Percentiles rank a stretch among this genome's conserved stretches.
phyloP scores from a whole-genome alignment of 768 basidiomycete species.

The Lentinula detonsa region DNA sequence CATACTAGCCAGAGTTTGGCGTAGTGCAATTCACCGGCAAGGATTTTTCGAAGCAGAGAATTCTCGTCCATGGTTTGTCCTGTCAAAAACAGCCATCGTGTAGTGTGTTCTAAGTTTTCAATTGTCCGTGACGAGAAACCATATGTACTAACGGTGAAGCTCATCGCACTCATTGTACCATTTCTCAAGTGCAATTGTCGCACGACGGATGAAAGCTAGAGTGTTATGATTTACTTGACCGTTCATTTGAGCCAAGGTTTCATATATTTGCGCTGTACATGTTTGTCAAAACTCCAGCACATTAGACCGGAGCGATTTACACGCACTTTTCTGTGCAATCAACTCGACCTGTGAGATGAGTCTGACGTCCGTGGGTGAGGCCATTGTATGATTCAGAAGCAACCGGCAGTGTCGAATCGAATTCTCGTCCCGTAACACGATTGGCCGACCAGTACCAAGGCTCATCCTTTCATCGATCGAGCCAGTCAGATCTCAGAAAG shows the following conservation, averaged over 20 bases:
- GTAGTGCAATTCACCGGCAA: constrained; percentile 85
- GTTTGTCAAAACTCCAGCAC: background rate
- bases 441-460: constrained; percentile 85
- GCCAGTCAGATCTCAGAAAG: background rate
- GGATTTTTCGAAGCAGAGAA: constrained; percentile 78
- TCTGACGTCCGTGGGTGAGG: constrained; percentile 84
- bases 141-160: constrained; percentile 55
- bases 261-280: constrained; percentile 80
- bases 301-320: background rate
- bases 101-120: background rate
- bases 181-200: constrained; percentile 79
- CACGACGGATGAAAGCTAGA: constrained; percentile 80
- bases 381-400: constrained; percentile 80
- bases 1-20: constrained; percentile 95
- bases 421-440: constrained; percentile 83
- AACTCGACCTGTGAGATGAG: constrained; percentile 85
- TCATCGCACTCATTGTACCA: constrained; percentile 91
- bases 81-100: constrained; percentile 18
- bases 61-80: constrained; percentile 82
- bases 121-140: background rate
- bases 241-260: constrained; percentile 79
- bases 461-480: constrained; percentile 57
- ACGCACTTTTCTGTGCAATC: constrained; percentile 84
- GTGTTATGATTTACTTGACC: constrained; percentile 85
- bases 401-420: constrained; percentile 82